phyloP scores from a whole-genome alignment of 2,329 filamentous ascomycete genomes.

The Neospermospora avenae region DNA sequence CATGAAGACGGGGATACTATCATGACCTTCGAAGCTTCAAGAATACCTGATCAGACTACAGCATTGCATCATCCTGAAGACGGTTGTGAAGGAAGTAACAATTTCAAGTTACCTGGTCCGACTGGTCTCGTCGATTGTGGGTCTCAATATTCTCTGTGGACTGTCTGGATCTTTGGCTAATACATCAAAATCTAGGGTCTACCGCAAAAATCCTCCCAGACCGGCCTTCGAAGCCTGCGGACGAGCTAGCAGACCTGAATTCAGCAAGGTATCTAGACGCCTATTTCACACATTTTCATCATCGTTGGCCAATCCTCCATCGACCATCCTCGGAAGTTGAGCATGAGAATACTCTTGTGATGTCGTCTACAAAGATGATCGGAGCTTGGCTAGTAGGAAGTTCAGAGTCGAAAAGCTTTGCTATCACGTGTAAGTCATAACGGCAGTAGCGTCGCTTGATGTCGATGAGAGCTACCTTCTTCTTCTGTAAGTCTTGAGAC shows the following conservation, averaged over 20 bases:
- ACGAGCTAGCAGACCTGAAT: conserved; percentile 8
- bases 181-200: neutral
- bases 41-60: neutral
- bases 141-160: neutral
- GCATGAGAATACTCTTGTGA: conserved; percentile 29
- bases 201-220: neutral
- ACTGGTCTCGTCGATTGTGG: neutral
- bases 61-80: neutral
- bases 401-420: conserved; percentile 27
- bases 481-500: too few relatives aligned
- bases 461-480: neutral
- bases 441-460: neutral
- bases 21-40: neutral
- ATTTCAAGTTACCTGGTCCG: conserved; percentile 1
- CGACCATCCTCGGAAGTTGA: conserved; percentile 37
- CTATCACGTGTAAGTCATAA: conserved; percentile 26
- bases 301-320: conserved; percentile 42
- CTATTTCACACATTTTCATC: conserved; percentile 42
- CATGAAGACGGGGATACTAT: neutral
- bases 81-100: neutral
- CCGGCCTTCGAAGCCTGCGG: neutral
- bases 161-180: neutral
- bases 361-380: conserved; percentile 39
- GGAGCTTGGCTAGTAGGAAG: conserved; percentile 39
- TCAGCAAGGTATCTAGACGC: conserved; percentile 27